Base-by-base conservation (phyloP, 2,329 filamentous ascomycete species). In the Annulohypoxylon truncatum region DNA sequence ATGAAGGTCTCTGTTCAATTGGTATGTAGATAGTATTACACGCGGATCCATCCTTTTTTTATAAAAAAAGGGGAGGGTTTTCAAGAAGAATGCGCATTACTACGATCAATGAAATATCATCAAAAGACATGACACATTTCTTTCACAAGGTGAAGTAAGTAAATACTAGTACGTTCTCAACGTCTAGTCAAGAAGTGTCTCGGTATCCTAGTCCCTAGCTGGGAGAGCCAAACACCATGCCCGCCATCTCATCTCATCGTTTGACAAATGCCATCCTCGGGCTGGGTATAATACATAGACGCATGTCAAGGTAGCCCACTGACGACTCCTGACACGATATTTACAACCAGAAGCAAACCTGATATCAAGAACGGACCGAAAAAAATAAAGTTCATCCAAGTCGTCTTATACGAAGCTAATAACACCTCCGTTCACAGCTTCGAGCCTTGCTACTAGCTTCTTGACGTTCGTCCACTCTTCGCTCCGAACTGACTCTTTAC, bases 381-480 rank as follows among this genome's bases (percentile, higher is more conserved):
- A 48, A 50, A 48, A 50, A 48, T n/a, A n/a, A 48, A 69, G 77
- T 81, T 67, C 77, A 79, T 46, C 78, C 77, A 38, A 42, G 15
- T 8, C 4, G 18, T 10, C 15, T 66, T 66, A 74, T 12, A 61
- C 64, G 29, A 73, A 55, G 69, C 82, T 79, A 15, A 79, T 80
- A n/a, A 82, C 83, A 52, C 84, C 85, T 40, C 83, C 77, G 1
- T 84, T 82, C n/a, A 82, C 82, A 13, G 84, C 84, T 79, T 96
- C 94, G 65, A 95, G 80, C 73, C 90, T 88, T 42, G 88, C 90
- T 22, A 97, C 88, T 76, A 97, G 83, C 79, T 93, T 94, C 88
- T 97, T 98, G 71, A 99, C 92, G 33, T 88, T 92, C 4, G 91
- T 88, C 95, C 96, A 99, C 78, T 98, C 95, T 74, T 99, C 96